phyloP scores from a whole-genome alignment of 345 rosid genomes.

The Citrus reticulata region DNA sequence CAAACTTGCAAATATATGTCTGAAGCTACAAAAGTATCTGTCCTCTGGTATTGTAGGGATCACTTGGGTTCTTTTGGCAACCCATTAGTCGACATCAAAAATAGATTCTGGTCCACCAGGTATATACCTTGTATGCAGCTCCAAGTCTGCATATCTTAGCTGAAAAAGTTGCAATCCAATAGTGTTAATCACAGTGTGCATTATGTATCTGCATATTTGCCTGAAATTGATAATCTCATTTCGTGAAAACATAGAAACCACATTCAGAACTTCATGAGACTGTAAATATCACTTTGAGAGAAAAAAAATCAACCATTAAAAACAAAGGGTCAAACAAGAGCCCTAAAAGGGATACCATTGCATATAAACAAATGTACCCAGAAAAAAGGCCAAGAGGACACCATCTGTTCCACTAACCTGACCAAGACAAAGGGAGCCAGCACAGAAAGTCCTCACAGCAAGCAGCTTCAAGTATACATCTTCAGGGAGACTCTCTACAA shows the following conservation, averaged over 20 bases:
- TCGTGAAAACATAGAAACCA: not conserved
- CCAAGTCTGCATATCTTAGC: conserved; percentile 79
- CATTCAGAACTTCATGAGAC: not conserved
- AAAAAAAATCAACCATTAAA: not conserved
- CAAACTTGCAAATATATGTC: conserved; percentile 78
- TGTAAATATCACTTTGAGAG: not conserved
- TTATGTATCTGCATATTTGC: not conserved
- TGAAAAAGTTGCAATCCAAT: conserved; percentile 24
- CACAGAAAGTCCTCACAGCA: conserved; percentile 85
- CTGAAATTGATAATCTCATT: not conserved
- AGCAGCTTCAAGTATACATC: conserved; percentile 76
- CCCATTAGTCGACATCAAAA: conserved; percentile 69
- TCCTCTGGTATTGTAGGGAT: conserved; percentile 80
- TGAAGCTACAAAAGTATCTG: conserved; percentile 75
- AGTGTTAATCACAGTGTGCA: not conserved
- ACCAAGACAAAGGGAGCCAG: conserved; percentile 81
- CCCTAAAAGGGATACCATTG: not conserved
- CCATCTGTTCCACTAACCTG: conserved; percentile 50
- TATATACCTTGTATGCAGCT: conserved; percentile 63
- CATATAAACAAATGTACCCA: not conserved
- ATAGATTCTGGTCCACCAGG: conserved; percentile 75
- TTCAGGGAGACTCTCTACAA: conserved; percentile 81
- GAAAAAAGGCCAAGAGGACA: not conserved
- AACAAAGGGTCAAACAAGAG: not conserved
- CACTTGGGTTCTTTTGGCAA: conserved; percentile 59